These are phyloP conservation scores for Cichorium intybus DNA, from an alignment of 140 eudicot species.

Conservation along the genomic window DNA sequence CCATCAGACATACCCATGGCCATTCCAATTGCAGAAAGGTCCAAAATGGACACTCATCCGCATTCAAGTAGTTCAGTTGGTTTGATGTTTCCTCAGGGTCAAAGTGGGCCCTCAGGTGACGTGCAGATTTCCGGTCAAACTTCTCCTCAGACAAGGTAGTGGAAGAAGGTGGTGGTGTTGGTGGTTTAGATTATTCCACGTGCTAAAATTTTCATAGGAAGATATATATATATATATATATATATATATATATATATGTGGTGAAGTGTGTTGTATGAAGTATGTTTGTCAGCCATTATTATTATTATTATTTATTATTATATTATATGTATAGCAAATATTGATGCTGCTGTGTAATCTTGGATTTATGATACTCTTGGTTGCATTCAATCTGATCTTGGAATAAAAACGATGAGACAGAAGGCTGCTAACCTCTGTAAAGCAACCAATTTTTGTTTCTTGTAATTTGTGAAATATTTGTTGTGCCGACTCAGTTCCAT, in stretches of 20 bases:
- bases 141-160: conserved; percentile 43
- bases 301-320: background rate
- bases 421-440: conserved; percentile 2
- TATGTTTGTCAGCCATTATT: conserved; percentile 23
- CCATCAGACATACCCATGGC: conserved; percentile 68
- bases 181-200: conserved; percentile 18
- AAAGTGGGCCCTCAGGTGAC: conserved; percentile 30
- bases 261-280: conserved; percentile 38
- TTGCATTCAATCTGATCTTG: conserved; percentile 28
- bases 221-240: conserved; percentile 18
- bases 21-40: conserved; percentile 47
- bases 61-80: conserved; percentile 40
- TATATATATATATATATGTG: background rate
- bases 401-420: conserved; percentile 33
- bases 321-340: conserved; percentile 37
- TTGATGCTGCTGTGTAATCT: conserved; percentile 36
- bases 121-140: conserved; percentile 37
- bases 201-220: conserved; percentile 19
- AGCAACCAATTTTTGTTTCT: conserved; percentile 3
- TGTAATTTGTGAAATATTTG: background rate
- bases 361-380: conserved; percentile 37
- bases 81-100: conserved; percentile 38
- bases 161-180: conserved; percentile 1
- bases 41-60: conserved; percentile 35
- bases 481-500: background rate